phyloP scores from a whole-genome alignment of 2,329 filamentous ascomycete genomes.

The Alternaria hordeiaustralica region DNA sequence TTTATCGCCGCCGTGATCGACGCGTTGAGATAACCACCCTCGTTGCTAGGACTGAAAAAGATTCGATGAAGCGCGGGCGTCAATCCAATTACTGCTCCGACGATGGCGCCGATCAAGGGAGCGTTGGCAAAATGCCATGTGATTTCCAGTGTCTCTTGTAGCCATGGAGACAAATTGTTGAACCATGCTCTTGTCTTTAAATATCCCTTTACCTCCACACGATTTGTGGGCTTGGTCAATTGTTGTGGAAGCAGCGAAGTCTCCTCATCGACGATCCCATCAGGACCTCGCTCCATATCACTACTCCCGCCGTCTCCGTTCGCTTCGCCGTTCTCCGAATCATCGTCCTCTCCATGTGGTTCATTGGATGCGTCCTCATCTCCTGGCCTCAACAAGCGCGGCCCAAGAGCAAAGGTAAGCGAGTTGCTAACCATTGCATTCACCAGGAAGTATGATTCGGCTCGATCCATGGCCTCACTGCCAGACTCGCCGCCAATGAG shows the following conservation, averaged over 20 bases:
- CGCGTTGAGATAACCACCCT: slow-evolving; percentile 70
- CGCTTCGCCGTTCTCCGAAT: slow-evolving; percentile 19
- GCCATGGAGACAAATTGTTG: slow-evolving; percentile 45
- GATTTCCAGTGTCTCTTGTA: slow-evolving; percentile 51
- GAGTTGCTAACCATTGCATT: slow-evolving; percentile 69
- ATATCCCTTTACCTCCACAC: slow-evolving; percentile 42
- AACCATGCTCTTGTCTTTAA: slow-evolving; percentile 44
- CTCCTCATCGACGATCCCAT: slow-evolving; percentile 51
- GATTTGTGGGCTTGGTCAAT: slow-evolving; percentile 37
- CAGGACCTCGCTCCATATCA: slow-evolving; percentile 32
- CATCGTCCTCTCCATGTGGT: slow-evolving; percentile 11
- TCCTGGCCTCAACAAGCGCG: slow-evolving; percentile 60
- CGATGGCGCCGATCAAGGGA: slow-evolving; percentile 65
- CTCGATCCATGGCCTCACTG: slow-evolving; percentile 61
- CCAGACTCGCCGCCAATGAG: slow-evolving; percentile 55
- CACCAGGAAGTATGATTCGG: slow-evolving; percentile 70
- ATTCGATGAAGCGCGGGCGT: slow-evolving; percentile 64
- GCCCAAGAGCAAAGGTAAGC: slow-evolving; percentile 69
- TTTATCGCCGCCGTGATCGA: slow-evolving; percentile 69
- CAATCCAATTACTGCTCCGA: slow-evolving; percentile 66
- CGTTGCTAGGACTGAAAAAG: slow-evolving; percentile 64
- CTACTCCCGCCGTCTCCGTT: slow-evolving; percentile 29
- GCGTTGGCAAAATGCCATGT: slow-evolving; percentile 65
- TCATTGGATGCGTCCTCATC: slow-evolving; percentile 52
- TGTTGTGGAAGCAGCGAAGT: slow-evolving; percentile 59